Evolutionary conservation across 164 flowering plant genomes (phyloP), one percentile per base, ranked within the genome.

Genomic region (Warburgia ugandensis): DNA sequence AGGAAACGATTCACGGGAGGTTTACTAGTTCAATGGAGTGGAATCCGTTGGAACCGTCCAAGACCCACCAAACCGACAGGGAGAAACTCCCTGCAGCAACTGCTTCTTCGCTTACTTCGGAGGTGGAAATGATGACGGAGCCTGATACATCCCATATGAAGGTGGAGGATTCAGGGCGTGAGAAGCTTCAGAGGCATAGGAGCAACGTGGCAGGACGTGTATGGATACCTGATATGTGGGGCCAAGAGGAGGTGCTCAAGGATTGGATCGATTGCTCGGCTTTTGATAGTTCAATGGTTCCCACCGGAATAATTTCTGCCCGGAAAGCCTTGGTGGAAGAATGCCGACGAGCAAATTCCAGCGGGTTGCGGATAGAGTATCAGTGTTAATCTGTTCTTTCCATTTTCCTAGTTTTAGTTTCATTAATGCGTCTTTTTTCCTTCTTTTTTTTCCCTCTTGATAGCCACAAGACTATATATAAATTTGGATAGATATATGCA

Each of bases 171-270:
- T 46, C 52, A 9, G 73, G 76, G 26, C 66, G 77, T 3, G 78
- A 79, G 69, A 73, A 66, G 60, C 58, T 77, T 31, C 74, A 60
- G 69, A 77, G 71, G 56, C 83, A 73, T 40, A 27, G 74, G 23
- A 61, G 22, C 10, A 79, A 79, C 35, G 73, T 79, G 28, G 75
- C 73, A 2, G 85, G 78, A 3, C 56, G 51, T 14, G 73, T 79
- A n/a, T 45, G 61, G 71, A 64, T 83, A 44, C 90, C 86, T 2
- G 90, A 83, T 4, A 62, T 36, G 37, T 83, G 86, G 90, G 80
- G 81, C 1, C 75, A 83, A 22, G 90, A 80, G 62, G 74, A 61
- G 58, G 56, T 71, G 25, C 60, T 83, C 10, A 77, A 59, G 68
- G 83, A 79, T 22, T 83, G 90, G 90, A 67, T 68, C 5, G 86